Evolutionary conservation across 306 rosid genomes (phyloP), one percentile per base, ranked within the genome.

Genomic region (Glycine soja): DNA sequence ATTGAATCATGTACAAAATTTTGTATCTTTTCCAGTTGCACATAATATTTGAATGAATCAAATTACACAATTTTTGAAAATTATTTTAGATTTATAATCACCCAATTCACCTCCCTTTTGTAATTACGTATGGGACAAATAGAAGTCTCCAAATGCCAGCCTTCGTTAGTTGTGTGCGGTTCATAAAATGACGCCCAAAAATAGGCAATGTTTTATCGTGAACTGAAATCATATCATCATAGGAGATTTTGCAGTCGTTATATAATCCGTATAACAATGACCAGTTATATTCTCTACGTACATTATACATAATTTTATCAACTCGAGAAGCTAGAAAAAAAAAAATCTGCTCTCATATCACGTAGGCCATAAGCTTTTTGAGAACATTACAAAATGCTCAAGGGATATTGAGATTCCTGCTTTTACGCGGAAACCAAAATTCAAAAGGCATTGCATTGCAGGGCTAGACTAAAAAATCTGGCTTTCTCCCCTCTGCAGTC

Each of bases 361-460:
- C 47, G 57, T 64, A 72, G 57, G 47, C 40, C 63, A 57, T 4
- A 15, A 4, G 38, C 70, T 74, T 73, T 86, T 40, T 8, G 80
- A 42, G 7, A 69, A 67, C 63, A 74, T 10, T 42, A 68, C 19
- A 52, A 5, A 47, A 72, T 65, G 70, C 70, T 70, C 40, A 36
- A 81, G 71, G 61, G 66, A 30, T 24, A 56, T 56, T 16, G 30
- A 15, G 63, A 70, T 40, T 72, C 75, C 81, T 24, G 8, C 79
- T 76, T 52, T 71, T 57, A 77, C 54, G 73, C 50, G 54, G 79
- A 73, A 74, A 82, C 74, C 64, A 70, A 73, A 83, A 63, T 77
- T 82, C 79, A 76, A 83, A 42, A 77, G 67, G 86, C 74, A 80
- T 18, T 52, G 65, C 38, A 42, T 75, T 71, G 86, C 74, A 80